Percentiles rank a stretch among this genome's conserved stretches.
Evolutionary conservation across 2,329 filamentous ascomycete species (phyloP).

Genomic region (Xylaria digitata): DNA sequence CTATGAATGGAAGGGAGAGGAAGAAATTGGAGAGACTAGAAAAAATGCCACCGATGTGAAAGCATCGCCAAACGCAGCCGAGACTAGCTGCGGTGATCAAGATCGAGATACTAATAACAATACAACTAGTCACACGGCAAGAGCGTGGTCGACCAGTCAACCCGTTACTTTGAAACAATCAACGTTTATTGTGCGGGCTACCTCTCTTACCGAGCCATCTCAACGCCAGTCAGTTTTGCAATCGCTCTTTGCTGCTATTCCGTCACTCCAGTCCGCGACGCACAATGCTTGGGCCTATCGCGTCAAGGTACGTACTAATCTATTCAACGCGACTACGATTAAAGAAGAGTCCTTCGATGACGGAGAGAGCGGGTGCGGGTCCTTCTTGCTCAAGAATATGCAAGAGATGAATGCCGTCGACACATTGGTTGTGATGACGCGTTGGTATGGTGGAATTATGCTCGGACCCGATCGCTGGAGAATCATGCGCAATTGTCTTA

Average conservation of each 20-base stretch:
- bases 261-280: slow-evolving; percentile 63
- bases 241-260: slow-evolving; percentile 60
- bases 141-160: slow-evolving; percentile 63
- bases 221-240: slow-evolving; percentile 59
- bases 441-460: slow-evolving; percentile 72
- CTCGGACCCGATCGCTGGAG: slow-evolving; percentile 72
- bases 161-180: slow-evolving; percentile 65
- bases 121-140: slow-evolving; percentile 40
- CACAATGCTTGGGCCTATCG: slow-evolving; percentile 70
- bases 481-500: slow-evolving; percentile 68
- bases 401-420: slow-evolving; percentile 62
- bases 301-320: slow-evolving; percentile 50
- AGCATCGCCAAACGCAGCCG: slow-evolving; percentile 34
- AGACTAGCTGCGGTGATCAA: slow-evolving; percentile 38
- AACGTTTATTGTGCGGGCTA: slow-evolving; percentile 67
- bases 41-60: slow-evolving; percentile 27
- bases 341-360: slow-evolving; percentile 68
- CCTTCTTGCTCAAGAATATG: slow-evolving; percentile 66
- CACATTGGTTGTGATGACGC: slow-evolving; percentile 67
- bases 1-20: slow-evolving; percentile 69
- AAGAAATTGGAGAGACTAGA: slow-evolving; percentile 44
- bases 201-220: slow-evolving; percentile 53
- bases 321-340: slow-evolving; percentile 52
- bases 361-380: slow-evolving; percentile 69
- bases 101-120: slow-evolving; percentile 30